Base-by-base conservation (phyloP, 805 yeast species). In the Nakazawaea wyomingensis region DNA sequence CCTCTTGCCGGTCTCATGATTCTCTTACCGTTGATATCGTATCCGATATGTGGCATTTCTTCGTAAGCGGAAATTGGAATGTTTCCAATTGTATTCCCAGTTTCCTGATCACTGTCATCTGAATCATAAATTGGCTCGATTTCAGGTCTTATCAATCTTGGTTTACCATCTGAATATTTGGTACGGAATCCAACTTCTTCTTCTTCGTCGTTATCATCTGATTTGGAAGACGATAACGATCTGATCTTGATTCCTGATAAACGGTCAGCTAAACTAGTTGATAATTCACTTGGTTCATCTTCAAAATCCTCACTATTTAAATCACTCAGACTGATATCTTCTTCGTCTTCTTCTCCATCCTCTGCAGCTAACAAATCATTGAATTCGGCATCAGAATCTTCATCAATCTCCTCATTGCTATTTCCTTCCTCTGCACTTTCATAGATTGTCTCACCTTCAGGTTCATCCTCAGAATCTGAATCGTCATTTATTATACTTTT, bases 1-100 rank as follows among this genome's bases (percentile, higher is more conserved):
- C 97, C 96, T 55, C 87, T 84, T 8, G 98, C 99, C 10, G 99
- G 99, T 62, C 99, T 80, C 98, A 93, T 91, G 58, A 93, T 90
- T 59, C 99, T 79, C 61, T 90, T 91, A 56, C 99, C 99, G 60
- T 93, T 93, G 55, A 93, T 90, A 61, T 88, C 91, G 62, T 93
- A 93, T 45, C 99, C 98, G 47, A 93, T 80, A 60, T 93, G 99
- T 1, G 99, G 99, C 81, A 84, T 85, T 63, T 90, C 96, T 44
- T 93, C 99, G 60, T 93, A 93, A 2, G 96, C 96, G 16, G 91
- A 77, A 17, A 93, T 57, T 39, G 99, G 98, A 45, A 93, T 76
- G 59, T 93, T 87, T 39, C 99, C 99, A 52, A 93, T 86, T 4
- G 97, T 88, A 65, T 93, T 93, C 53, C 11, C 18, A 33, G 72